phyloP scores from a whole-genome alignment of 2,329 filamentous ascomycete species.

The Colletotrichum theobromicola region DNA sequence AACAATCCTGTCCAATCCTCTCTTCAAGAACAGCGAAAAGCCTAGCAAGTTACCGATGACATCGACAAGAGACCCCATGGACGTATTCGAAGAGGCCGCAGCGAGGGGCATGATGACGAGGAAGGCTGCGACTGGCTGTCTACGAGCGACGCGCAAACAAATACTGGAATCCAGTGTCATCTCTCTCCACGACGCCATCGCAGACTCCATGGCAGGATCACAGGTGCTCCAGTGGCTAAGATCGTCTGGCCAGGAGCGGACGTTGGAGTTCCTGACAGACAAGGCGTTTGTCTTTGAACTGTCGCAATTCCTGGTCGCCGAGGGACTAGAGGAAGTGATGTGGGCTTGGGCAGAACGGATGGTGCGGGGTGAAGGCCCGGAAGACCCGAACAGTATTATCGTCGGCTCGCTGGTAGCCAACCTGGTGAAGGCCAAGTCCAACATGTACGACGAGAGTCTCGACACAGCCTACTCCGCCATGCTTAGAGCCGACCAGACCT shows the following conservation, averaged over 20 bases:
- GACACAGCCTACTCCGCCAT: constrained; percentile 56
- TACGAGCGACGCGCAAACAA: constrained; percentile 51
- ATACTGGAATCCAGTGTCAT: constrained; percentile 38
- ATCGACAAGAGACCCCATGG: constrained; percentile 48
- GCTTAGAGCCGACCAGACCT: constrained; percentile 48
- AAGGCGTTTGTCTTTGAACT: constrained; percentile 43
- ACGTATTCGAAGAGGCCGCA: constrained; percentile 62
- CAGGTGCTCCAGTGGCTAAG: constrained; percentile 60
- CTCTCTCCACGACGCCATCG: constrained; percentile 38
- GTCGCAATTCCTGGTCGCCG: constrained; percentile 56
- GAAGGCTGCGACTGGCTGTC: constrained; percentile 57
- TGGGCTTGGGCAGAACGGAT: constrained; percentile 53
- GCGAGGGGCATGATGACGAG: constrained; percentile 62
- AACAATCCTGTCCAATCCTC: constrained; percentile 61
- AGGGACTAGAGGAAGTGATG: constrained; percentile 53
- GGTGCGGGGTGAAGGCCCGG: constrained; percentile 24
- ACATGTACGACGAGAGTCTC: constrained; percentile 41
- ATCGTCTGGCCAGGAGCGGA: constrained; percentile 51
- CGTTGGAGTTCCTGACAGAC: constrained; percentile 50
- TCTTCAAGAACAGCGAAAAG: constrained; percentile 49
- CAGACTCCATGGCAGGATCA: constrained; percentile 48
- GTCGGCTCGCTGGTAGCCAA: constrained; percentile 35
- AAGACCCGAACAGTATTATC: neutral
- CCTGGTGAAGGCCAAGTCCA: constrained; percentile 49
- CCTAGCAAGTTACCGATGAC: constrained; percentile 1